Evolutionary conservation across 2,329 filamentous ascomycete species (phyloP), one percentile per base, ranked within the genome.

Genomic region (Rutstroemia sp.): DNA sequence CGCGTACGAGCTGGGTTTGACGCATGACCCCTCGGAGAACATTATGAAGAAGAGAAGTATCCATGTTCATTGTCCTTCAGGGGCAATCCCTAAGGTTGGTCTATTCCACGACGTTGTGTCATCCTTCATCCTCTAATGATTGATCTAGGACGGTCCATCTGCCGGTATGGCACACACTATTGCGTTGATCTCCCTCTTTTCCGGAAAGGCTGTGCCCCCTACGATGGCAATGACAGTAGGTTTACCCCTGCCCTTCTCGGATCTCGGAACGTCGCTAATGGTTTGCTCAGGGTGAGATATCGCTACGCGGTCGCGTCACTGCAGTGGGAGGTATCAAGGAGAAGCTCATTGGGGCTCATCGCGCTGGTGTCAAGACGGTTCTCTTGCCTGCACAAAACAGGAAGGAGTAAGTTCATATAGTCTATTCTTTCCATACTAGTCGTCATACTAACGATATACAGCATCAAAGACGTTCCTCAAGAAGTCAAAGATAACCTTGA

Each of bases 251-350:
- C 50, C 42, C 38, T 25, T 41, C 18, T 47, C 12, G 23, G 19
- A 38, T 38, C 37, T 2, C 47, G 19, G 23, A 39, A 53, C 54
- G 41, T 57, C 56, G 62, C 63, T 66, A 58, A 66, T 47, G 52
- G 48, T 7, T 30, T 52, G 21, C 38, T 39, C 48, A 64, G 62
- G 82, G 83, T 61, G 83, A 86, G 68, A 83, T 86, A 60, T 90
- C 88, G 56, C 82, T 99, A 25, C 83, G 94, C 44, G 94, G 94
- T 21, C 85, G 91, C 62, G 88, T 99, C 56, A 90, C 94, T 73
- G 90, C 92, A 25, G 94, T 99, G 38, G 94, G 94, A 53, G 94
- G 94, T 18, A 97, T 99, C 75, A 96, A 97, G 74, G 92, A 99
- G 81, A 99, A 99, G 73, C 79, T 97, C 53, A 97, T 99, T 69